Evolutionary conservation across 331 rosid species (phyloP).

Genomic region (Telfairia occidentalis): DNA sequence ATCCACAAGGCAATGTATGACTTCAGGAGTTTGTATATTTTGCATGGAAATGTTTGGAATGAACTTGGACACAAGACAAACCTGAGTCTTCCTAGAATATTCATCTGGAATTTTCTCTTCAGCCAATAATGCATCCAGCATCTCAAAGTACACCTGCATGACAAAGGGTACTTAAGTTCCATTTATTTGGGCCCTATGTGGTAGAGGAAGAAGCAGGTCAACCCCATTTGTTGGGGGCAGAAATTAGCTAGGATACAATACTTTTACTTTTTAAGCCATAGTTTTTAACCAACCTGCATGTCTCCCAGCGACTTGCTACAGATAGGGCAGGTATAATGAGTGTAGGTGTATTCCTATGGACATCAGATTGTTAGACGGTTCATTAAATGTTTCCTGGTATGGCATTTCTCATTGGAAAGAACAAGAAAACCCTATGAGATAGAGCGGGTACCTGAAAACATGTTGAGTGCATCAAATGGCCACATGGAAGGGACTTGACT

Average conservation of each 20-base stretch:
- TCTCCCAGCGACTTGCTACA: constrained; percentile 91
- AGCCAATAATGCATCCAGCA: constrained; percentile 73
- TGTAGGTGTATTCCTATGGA: constrained; percentile 64
- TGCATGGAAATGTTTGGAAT: neutral
- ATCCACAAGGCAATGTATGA: neutral
- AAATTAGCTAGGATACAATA: neutral
- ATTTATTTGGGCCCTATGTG: neutral
- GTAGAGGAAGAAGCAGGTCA: neutral
- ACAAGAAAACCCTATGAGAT: constrained; percentile 7
- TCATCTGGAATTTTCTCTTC: constrained; percentile 61
- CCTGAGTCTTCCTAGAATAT: constrained; percentile 53
- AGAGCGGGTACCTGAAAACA: constrained; percentile 63
- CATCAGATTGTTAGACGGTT: constrained; percentile 16
- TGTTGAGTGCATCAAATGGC: constrained; percentile 86
- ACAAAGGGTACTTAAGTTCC: constrained; percentile 7
- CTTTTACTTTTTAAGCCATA: neutral
- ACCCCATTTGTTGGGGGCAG: neutral
- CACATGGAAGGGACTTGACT: constrained; percentile 74
- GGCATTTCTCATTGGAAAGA: neutral
- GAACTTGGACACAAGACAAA: constrained; percentile 17
- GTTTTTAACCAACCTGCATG: constrained; percentile 68
- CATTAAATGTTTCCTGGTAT: neutral
- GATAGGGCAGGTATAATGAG: constrained; percentile 75
- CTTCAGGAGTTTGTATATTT: neutral
- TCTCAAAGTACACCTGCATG: constrained; percentile 59